These are phyloP conservation scores for Skeletonema costatum DNA, from an alignment of 108 stramenopile genomes.

Conservation along the genomic window DNA sequence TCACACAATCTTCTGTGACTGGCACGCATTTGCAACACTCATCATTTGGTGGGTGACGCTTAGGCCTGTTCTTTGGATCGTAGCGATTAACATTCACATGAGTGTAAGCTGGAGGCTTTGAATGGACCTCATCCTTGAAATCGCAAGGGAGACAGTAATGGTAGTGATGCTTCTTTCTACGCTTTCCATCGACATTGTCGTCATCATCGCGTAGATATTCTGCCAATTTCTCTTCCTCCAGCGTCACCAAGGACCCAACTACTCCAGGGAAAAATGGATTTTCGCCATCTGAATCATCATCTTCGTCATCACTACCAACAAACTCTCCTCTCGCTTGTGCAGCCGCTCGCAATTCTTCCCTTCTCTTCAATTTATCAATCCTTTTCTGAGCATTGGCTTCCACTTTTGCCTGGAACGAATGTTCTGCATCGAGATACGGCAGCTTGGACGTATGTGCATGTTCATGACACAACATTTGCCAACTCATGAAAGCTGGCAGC, in stretches of 20 bases:
- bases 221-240: constrained; percentile 23
- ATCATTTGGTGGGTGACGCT: constrained; percentile 54
- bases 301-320: neutral
- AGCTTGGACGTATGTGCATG: constrained; percentile 72
- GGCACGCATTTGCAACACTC: constrained; percentile 69
- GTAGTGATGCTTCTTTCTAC: constrained; percentile 13
- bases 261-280: constrained; percentile 36
- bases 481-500: constrained; percentile 79
- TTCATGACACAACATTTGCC: constrained; percentile 83
- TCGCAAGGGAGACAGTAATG: constrained; percentile 69
- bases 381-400: constrained; percentile 57
- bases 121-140: constrained; percentile 71
- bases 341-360: constrained; percentile 1
- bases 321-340: neutral
- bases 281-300: neutral
- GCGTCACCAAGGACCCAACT: constrained; percentile 4
- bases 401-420: constrained; percentile 54
- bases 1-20: constrained; percentile 7
- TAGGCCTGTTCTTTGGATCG: constrained; percentile 58
- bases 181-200: constrained; percentile 9
- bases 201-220: constrained; percentile 12
- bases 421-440: constrained; percentile 67
- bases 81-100: constrained; percentile 63
- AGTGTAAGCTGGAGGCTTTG: constrained; percentile 68
- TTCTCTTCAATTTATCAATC: constrained; percentile 6